These are phyloP conservation scores for Suillus subaureus DNA, from an alignment of 768 basidiomycete genomes.

Conservation along the genomic window DNA sequence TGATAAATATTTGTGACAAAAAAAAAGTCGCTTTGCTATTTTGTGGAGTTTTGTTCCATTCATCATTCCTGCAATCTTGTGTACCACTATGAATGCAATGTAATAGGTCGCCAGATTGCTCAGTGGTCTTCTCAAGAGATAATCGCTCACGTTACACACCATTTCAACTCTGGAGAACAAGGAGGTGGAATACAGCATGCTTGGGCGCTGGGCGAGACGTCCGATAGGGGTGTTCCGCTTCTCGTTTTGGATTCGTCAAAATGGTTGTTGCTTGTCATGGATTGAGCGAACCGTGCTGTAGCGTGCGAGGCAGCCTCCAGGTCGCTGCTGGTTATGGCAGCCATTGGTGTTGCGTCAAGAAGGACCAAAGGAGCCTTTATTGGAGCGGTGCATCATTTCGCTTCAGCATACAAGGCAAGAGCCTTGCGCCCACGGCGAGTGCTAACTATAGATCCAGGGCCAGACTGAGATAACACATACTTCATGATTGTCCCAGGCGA, in stretches of 20 bases:
- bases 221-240: background rate
- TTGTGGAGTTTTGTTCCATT: background rate
- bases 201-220: background rate
- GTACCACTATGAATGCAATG: background rate
- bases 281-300: background rate
- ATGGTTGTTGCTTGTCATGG: background rate
- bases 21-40: background rate
- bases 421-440: conserved; percentile 1
- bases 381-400: conserved; percentile 2
- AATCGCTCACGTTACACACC: background rate
- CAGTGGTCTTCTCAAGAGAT: background rate
- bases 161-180: background rate
- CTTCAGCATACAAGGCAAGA: background rate
- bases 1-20: conserved; percentile 1
- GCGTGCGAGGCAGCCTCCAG: background rate
- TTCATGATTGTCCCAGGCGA: background rate
- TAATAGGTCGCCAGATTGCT: background rate
- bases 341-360: background rate
- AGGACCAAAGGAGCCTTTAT: background rate
- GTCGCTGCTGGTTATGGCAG: background rate
- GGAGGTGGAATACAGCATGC: background rate
- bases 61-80: background rate
- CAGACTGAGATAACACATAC: background rate
- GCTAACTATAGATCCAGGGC: background rate
- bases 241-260: background rate